These are phyloP conservation scores for Pleurotus citrinopileatus DNA, from an alignment of 768 basidiomycete species.

Conservation along the genomic window DNA sequence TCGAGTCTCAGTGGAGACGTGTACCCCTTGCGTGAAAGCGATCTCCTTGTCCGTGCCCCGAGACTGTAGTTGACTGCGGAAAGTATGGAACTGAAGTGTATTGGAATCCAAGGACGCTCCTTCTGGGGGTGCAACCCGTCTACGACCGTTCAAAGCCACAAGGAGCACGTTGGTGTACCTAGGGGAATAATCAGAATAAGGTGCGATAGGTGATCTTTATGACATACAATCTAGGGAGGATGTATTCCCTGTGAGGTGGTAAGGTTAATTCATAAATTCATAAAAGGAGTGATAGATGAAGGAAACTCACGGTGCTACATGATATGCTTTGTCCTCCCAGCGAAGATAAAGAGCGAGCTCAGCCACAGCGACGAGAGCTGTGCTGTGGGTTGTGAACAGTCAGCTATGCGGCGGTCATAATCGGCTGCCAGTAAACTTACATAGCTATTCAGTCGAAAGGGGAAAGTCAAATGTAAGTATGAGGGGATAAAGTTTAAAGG, in stretches of 20 bases:
- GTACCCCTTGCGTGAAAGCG: neutral
- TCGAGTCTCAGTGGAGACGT: neutral
- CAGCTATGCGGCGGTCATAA: neutral
- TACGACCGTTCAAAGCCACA: slow-evolving; percentile 1
- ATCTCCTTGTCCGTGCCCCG: neutral
- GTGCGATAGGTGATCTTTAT: neutral
- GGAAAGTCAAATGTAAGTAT: neutral
- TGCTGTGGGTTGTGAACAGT: neutral
- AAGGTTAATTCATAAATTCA: neutral
- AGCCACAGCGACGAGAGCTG: neutral
- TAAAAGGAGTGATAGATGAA: neutral
- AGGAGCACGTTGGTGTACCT: slow-evolving; percentile 5
- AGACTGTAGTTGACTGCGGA: slow-evolving; percentile 2
- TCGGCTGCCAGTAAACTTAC: neutral
- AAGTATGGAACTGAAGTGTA: slow-evolving; percentile 2
- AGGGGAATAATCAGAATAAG: neutral
- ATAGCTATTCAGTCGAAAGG: neutral
- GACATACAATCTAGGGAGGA: neutral
- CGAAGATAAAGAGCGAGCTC: neutral
- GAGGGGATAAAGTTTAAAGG: neutral
- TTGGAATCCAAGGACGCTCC: slow-evolving; percentile 1
- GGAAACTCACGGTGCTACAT: neutral
- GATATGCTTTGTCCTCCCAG: neutral
- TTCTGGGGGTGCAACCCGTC: neutral
- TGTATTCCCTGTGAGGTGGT: neutral